These are phyloP conservation scores for Solanum tarapatanum DNA, from an alignment of 257 asterid genomes.

Conservation along the genomic window DNA sequence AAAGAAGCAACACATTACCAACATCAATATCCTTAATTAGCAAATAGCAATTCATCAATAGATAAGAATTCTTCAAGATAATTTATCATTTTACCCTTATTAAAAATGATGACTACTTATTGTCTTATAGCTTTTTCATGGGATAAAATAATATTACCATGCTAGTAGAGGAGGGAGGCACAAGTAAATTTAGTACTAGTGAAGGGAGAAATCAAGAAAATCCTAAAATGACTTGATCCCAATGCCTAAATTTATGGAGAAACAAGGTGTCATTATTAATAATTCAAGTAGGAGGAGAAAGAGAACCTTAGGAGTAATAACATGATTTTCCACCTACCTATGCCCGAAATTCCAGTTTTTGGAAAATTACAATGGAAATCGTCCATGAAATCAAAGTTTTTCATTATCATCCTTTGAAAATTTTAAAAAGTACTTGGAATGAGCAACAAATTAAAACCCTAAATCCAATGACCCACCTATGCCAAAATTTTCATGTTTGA, in stretches of 20 bases:
- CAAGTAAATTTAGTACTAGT: not conserved
- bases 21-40: not conserved
- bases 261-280: not conserved
- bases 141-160: not conserved
- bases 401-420: not conserved
- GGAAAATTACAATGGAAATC: not conserved
- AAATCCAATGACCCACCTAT: not conserved
- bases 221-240: not conserved
- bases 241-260: not conserved
- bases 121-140: not conserved
- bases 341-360: not conserved
- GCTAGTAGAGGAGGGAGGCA: not conserved
- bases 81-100: not conserved
- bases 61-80: not conserved
- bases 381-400: not conserved
- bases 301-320: not conserved
- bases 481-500: not conserved
- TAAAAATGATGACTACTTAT: not conserved
- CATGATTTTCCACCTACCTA: not conserved
- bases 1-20: not conserved
- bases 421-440: not conserved
- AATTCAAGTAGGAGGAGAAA: not conserved
- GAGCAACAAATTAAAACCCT: not conserved
- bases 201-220: not conserved
- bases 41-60: not conserved